These are phyloP conservation scores for Leccinum olivaceopallidum DNA, from an alignment of 768 basidiomycete genomes.

Conservation along the genomic window DNA sequence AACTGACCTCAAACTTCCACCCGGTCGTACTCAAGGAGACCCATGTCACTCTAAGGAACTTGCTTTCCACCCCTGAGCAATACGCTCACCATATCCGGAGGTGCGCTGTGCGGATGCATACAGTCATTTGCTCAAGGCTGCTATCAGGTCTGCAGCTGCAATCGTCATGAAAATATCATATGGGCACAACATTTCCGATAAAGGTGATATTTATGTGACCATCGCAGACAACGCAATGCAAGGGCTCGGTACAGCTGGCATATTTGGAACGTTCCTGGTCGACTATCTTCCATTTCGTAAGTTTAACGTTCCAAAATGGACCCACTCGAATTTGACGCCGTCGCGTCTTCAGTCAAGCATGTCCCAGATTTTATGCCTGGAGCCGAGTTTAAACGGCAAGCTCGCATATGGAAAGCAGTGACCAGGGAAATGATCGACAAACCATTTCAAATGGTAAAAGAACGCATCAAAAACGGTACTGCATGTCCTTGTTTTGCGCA, in stretches of 20 bases:
- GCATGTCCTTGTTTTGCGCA: conserved; percentile 46
- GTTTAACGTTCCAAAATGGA: conserved; percentile 9
- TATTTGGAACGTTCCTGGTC: conserved; percentile 46
- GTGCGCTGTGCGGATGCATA: conserved; percentile 11
- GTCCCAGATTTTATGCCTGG: conserved; percentile 54
- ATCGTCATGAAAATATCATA: conserved; percentile 45
- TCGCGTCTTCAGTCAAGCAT: conserved; percentile 37
- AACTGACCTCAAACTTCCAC: conserved; percentile 28
- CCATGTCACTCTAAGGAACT: conserved; percentile 38
- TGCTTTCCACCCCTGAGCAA: conserved; percentile 38
- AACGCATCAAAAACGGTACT: conserved; percentile 41
- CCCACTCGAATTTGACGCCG: not conserved
- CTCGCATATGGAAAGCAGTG: conserved; percentile 39
- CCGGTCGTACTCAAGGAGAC: conserved; percentile 35
- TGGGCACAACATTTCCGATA: conserved; percentile 37
- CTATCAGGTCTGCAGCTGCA: conserved; percentile 35
- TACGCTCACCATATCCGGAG: conserved; percentile 40
- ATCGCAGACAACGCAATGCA: conserved; percentile 41
- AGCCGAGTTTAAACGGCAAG: conserved; percentile 48
- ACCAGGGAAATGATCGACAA: conserved; percentile 33
- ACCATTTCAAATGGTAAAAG: conserved; percentile 45
- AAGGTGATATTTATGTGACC: conserved; percentile 41
- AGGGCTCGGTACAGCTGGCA: conserved; percentile 37
- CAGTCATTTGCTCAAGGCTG: not conserved
- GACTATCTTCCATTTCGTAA: conserved; percentile 36